Evolutionary conservation across 345 rosid genomes (phyloP).

Genomic region (Passiflora organensis): DNA sequence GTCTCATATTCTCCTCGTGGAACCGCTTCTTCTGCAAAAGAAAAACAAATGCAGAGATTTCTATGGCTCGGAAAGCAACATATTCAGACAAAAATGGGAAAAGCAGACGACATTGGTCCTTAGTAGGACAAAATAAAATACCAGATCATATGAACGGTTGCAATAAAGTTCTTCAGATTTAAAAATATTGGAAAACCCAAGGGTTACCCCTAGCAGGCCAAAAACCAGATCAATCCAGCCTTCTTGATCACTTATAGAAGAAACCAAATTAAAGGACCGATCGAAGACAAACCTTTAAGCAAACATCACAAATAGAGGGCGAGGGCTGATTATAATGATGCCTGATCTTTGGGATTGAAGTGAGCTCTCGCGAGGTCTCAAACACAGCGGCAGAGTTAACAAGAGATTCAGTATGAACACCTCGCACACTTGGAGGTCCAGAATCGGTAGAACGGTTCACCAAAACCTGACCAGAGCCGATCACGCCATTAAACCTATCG

Average conservation of each 20-base stretch:
- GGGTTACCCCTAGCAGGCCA: too few relatives aligned
- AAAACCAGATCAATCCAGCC: too few relatives aligned
- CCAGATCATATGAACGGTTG: too few relatives aligned
- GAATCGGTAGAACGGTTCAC: slow-evolving; percentile 25
- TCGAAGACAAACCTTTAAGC: slow-evolving; percentile 45
- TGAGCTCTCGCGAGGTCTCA: slow-evolving; percentile 58
- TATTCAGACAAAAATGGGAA: too few relatives aligned
- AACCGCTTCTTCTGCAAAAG: slow-evolving; percentile 44
- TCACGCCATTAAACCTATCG: slow-evolving; percentile 13
- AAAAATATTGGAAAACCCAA: too few relatives aligned
- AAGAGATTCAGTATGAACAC: too few relatives aligned
- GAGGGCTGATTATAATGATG: slow-evolving; percentile 19
- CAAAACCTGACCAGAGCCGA: slow-evolving; percentile 35
- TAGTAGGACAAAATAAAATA: too few relatives aligned
- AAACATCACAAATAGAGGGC: slow-evolving; percentile 36
- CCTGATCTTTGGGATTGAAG: slow-evolving; percentile 71
- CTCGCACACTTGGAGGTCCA: not conserved
- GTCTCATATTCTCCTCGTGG: slow-evolving; percentile 23
- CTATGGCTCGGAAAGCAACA: too few relatives aligned
- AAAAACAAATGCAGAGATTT: not conserved
- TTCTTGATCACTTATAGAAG: too few relatives aligned
- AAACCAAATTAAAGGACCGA: not conserved
- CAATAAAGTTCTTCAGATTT: too few relatives aligned
- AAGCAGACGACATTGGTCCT: too few relatives aligned
- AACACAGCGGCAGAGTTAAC: not conserved